A percentile compares a stretch with the other conserved stretches of the same genome.
These are phyloP conservation scores for Corylus avellana DNA, from an alignment of 306 rosid genomes.

Conservation along the genomic window DNA sequence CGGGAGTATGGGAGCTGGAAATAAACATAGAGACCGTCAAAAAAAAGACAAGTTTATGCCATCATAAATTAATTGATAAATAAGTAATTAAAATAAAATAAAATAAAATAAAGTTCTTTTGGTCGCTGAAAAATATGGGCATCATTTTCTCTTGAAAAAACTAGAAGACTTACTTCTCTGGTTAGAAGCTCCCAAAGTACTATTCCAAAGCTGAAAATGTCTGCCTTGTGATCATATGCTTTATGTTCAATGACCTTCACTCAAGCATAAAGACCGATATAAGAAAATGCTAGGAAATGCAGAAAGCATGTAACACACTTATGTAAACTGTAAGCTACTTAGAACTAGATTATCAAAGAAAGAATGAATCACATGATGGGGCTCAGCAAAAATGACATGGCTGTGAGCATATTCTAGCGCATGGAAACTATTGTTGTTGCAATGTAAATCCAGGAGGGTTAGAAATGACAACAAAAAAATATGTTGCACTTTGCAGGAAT, in stretches of 20 bases:
- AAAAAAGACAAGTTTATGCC: slow-evolving; percentile 19
- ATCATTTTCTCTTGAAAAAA: not conserved
- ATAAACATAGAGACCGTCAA: slow-evolving; percentile 26
- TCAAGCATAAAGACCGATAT: slow-evolving; percentile 5
- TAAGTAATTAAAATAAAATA: not conserved
- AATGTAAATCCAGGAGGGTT: not conserved
- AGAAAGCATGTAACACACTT: not conserved
- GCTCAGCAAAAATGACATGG: not conserved
- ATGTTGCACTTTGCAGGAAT: slow-evolving; percentile 17
- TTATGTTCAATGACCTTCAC: slow-evolving; percentile 97
- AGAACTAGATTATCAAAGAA: not conserved
- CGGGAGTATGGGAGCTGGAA: slow-evolving; percentile 82
- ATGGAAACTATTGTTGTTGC: not conserved
- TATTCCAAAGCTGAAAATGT: slow-evolving; percentile 94
- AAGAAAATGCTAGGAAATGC: slow-evolving; percentile 15
- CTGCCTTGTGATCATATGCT: slow-evolving; percentile 97
- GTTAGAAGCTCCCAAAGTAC: slow-evolving; percentile 97
- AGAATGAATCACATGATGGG: slow-evolving; percentile 4
- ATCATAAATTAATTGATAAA: not conserved
- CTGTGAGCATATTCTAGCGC: slow-evolving; percentile 1
- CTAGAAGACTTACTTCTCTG: slow-evolving; percentile 68
- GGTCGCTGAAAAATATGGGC: slow-evolving; percentile 1
- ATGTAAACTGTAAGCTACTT: not conserved
- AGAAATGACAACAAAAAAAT: not conserved
- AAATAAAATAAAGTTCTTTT: not conserved